Evolutionary conservation across 1,284 basidiomycete genomes (phyloP), one percentile per base, ranked within the genome.

Genomic region (Takashimella tepidaria): DNA sequence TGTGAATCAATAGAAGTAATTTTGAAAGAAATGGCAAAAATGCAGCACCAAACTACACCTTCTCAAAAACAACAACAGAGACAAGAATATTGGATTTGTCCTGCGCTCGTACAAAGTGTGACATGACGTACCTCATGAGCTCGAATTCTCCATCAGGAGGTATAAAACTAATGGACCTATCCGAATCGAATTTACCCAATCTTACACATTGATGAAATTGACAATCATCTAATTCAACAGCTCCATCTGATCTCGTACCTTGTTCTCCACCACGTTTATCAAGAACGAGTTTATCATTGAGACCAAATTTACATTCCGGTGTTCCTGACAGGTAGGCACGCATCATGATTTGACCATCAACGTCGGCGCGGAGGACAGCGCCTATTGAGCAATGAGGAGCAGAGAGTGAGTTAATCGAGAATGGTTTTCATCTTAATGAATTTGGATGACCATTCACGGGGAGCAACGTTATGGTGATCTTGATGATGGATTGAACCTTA

Each of bases 71-170:
- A 8, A 52, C 6, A 5, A 16, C 20, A 27, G 12, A 47, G 49
- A 42, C 46, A 51, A 24, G 24, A 23, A 48, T 13, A 26, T 37
- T 37, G 31, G 31, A 37, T 37, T 43, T 26, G 1, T 11, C n/a
- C 24, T 6, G 13, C 12, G n/a, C 24, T 16, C 31, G n/a, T 21
- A 24, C n/a, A n/a, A n/a, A n/a, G n/a, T n/a, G n/a, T n/a, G n/a
- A n/a, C 48, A 59, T 16, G 56, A 73, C 79, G 56, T 52, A 88
- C 88, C 85, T 83, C 96, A 99, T 98, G 41, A 99, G 80, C 75
- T 98, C 96, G 68, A 98, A 99, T 73, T 98, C 96, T 41, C 96
- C 96, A 69, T 99, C 96, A 1, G 96, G 96, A 1, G 96, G 96
- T 46, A 98, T 87, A 74, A 98, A 98, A 65, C 87, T 90, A 77